phyloP scores from a whole-genome alignment of 257 asterid genomes.

The Solanum etuberosum region DNA sequence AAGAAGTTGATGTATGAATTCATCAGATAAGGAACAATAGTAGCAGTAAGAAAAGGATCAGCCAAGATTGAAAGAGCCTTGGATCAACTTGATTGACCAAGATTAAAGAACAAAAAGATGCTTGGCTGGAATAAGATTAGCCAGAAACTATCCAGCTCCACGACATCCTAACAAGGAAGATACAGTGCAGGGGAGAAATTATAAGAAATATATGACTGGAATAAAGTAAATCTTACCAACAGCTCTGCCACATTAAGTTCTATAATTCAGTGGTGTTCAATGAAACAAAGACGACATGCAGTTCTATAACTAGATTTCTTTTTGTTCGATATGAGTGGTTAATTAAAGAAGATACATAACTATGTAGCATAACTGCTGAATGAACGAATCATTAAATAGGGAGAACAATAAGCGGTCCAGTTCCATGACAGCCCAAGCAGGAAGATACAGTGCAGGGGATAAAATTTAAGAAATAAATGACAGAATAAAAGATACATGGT shows the following conservation, averaged over 20 bases:
- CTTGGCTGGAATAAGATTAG: background rate
- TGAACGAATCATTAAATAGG: background rate
- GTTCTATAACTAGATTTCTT: background rate
- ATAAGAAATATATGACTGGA: background rate
- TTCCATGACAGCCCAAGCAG: background rate
- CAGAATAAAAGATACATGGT: background rate
- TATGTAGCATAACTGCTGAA: background rate
- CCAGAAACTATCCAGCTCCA: background rate
- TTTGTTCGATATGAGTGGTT: background rate
- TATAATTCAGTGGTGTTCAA: background rate
- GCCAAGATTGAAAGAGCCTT: background rate
- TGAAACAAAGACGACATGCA: background rate
- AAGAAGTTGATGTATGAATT: background rate
- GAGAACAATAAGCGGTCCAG: background rate
- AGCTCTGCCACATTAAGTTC: background rate
- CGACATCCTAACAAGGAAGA: background rate
- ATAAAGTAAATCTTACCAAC: background rate
- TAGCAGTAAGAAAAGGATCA: background rate
- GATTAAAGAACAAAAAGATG: background rate
- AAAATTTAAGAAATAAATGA: background rate
- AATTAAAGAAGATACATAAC: background rate
- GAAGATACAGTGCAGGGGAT: background rate
- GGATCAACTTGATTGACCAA: background rate
- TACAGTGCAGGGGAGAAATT: background rate
- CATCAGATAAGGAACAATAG: background rate